Base-by-base conservation (phyloP, 2,329 filamentous ascomycete genomes). In the Thermothelomyces thermophilus region DNA sequence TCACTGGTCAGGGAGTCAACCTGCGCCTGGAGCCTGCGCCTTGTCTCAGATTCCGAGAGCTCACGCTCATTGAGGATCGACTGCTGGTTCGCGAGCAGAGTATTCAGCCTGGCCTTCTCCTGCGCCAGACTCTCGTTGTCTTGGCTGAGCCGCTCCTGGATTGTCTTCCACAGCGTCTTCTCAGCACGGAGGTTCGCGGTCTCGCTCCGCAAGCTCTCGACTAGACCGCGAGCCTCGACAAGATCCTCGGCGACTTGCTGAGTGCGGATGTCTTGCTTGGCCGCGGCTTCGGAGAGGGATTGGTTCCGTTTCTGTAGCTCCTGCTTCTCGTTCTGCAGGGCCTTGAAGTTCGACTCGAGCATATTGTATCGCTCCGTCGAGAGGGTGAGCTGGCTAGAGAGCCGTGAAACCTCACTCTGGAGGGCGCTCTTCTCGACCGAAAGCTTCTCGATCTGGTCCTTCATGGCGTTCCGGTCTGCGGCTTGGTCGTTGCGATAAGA, bases 191-290 rank as follows among this genome's bases (percentile, higher is more conserved):
- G 78, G 62, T 97, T 96, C 14, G 90, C 84, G 47, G 84, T 89
- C 65, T 98, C 93, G 57, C 89, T 90, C 46, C 90, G 86, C 67
- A 96, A 79, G 62, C 89, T 90, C 62, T 98, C 91, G 3, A 87
- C 74, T 46, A 91, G 71, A 28, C 86, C 86, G 64, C 84, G 86
- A 5, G 86, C 83, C 65, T 96, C 93, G 9, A 97, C 83, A 5
- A 97, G 77, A 60, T 98, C 91, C 67, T 97, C 91, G 0, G 89
- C 90, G 24, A 91, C 86, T 67, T 96, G 90, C 62, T 96, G 90
- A 2, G 87, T 93, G 37, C 83, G 84, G 40, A 95, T 76, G 60
- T 98, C 94, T 63, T 95, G 89, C 66, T 89, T 93, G 5, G 89
- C 90, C 6, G 90, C 84, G 46, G 83, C 84, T 63, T 97, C 90